Conservation (phyloP, 345 rosid genomes). For the Brassica cretica region DNA sequence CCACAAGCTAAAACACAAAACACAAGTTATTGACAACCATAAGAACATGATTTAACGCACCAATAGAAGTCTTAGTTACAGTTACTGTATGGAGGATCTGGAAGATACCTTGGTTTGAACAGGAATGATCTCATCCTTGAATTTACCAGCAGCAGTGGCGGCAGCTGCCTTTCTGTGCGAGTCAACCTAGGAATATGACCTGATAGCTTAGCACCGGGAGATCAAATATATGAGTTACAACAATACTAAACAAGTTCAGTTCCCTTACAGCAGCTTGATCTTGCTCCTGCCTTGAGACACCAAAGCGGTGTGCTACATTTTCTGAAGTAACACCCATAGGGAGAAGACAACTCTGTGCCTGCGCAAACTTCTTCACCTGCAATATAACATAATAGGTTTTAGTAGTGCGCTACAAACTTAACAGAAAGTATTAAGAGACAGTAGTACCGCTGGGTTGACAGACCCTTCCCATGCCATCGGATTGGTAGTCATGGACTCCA, state of each 20-base stretch:
- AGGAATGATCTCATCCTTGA: slow-evolving; percentile 95
- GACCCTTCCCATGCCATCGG: slow-evolving; percentile 95
- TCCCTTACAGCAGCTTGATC: slow-evolving; percentile 97
- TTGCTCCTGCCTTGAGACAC: slow-evolving; percentile 92
- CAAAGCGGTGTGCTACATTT: slow-evolving; percentile 92
- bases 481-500: slow-evolving; percentile 92
- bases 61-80: slow-evolving; percentile 3
- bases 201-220: background rate
- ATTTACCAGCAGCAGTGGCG: slow-evolving; percentile 89
- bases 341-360: slow-evolving; percentile 92
- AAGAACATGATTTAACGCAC: background rate
- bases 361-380: slow-evolving; percentile 71
- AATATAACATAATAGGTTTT: slow-evolving; percentile 18
- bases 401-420: background rate
- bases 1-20: slow-evolving; percentile 63
- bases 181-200: slow-evolving; percentile 61
- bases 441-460: slow-evolving; percentile 84
- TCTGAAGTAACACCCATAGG: slow-evolving; percentile 99
- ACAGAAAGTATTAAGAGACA: slow-evolving; percentile 7
- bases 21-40: slow-evolving; percentile 10
- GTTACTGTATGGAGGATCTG: background rate
- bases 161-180: slow-evolving; percentile 99
- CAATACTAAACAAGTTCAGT: slow-evolving; percentile 20
- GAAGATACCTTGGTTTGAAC: slow-evolving; percentile 79
- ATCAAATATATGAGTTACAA: background rate